A percentile compares a stretch with the other conserved stretches of the same genome.
phyloP scores from a whole-genome alignment of 2,329 filamentous ascomycete species.

The Beauveria australis region DNA sequence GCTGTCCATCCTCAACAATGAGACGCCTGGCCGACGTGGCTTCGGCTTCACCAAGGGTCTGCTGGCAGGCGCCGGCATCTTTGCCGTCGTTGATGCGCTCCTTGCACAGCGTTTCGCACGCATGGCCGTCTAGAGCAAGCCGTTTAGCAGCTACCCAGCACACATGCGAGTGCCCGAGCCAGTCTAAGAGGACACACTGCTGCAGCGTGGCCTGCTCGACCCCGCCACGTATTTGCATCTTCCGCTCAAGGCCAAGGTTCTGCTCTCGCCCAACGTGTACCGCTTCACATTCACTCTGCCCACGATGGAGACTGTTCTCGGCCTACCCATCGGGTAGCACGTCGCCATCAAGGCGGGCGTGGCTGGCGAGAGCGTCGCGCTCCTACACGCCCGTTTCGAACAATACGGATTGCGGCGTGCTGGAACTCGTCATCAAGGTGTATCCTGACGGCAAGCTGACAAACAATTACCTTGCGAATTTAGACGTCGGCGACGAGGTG shows the following conservation, averaged over 20 bases:
- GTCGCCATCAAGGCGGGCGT: constrained; percentile 42
- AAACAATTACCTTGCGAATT: constrained; percentile 36
- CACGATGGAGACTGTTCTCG: constrained; percentile 33
- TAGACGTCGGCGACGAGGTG: constrained; percentile 41
- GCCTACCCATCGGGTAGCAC: constrained; percentile 50
- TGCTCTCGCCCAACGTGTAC: constrained; percentile 36
- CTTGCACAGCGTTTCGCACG: constrained; percentile 22
- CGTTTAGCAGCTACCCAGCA: constrained; percentile 26
- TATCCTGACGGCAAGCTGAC: constrained; percentile 44
- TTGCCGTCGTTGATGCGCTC: constrained; percentile 24
- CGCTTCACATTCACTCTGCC: constrained; percentile 42
- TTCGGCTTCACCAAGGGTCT: constrained; percentile 30
- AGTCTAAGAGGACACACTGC: constrained; percentile 29
- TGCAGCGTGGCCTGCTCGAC: constrained; percentile 39
- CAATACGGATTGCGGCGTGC: constrained; percentile 37
- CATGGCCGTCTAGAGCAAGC: constrained; percentile 24
- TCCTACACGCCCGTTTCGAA: constrained; percentile 49
- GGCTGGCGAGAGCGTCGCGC: constrained; percentile 32
- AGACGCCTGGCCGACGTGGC: constrained; percentile 14
- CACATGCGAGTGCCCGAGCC: constrained; percentile 32
- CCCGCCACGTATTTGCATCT: constrained; percentile 39
- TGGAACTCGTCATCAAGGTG: constrained; percentile 43
- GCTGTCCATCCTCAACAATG: constrained; percentile 7
- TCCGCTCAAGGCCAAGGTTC: constrained; percentile 31
- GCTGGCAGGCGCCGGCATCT: constrained; percentile 26